phyloP scores from a whole-genome alignment of 2,329 filamentous ascomycete species.

The Botrytis galanthina region DNA sequence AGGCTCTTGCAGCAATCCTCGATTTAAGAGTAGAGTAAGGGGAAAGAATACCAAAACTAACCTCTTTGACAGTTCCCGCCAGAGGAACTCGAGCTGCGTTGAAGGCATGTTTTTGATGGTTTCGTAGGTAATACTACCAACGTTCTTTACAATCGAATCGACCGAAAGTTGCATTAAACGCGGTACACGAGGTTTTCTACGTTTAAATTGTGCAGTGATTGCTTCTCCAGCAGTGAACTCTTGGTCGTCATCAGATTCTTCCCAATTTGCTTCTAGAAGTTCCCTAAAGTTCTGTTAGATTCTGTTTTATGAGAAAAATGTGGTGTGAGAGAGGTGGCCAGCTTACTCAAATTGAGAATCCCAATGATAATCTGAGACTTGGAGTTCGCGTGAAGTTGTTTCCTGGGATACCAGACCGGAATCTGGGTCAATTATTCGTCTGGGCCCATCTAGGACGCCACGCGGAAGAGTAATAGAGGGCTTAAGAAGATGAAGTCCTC shows the following conservation, averaged over 20 bases:
- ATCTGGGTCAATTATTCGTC: background rate
- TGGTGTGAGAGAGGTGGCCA: background rate
- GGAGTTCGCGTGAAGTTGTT: background rate
- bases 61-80: constrained; percentile 6
- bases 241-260: background rate
- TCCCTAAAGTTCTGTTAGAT: background rate
- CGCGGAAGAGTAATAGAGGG: background rate
- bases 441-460: background rate
- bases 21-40: background rate
- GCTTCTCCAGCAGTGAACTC: background rate
- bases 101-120: background rate
- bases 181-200: background rate
- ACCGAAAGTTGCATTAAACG: background rate
- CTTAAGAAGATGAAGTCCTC: background rate
- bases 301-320: background rate
- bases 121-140: background rate
- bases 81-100: background rate
- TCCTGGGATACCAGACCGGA: background rate
- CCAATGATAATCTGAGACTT: background rate
- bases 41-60: background rate
- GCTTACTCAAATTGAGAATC: background rate
- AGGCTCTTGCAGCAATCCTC: too few species aligned
- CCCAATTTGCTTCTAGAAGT: background rate
- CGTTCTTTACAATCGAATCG: background rate
- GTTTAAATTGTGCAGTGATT: background rate